Evolutionary conservation across 2,329 filamentous ascomycete species (phyloP).

Genomic region (Cladosporium sp.): DNA sequence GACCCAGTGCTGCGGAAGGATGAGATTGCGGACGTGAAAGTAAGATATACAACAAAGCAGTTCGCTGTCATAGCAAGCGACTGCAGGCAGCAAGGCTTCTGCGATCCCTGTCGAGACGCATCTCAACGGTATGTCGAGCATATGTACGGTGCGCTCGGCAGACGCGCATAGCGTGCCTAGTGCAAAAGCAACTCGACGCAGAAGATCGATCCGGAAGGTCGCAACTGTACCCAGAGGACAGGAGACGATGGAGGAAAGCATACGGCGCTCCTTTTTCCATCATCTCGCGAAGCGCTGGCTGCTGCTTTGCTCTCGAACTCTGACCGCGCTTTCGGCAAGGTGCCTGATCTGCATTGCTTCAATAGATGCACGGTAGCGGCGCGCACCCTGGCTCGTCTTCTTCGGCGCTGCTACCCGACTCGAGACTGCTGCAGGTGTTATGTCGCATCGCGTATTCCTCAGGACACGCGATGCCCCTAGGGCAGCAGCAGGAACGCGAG

Average conservation of each 20-base stretch:
- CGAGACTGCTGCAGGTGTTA: neutral
- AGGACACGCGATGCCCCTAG: neutral
- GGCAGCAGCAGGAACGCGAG: neutral
- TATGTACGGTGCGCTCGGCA: constrained; percentile 1
- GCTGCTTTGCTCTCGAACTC: neutral
- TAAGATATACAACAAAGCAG: neutral
- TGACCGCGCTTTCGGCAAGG: constrained; percentile 9
- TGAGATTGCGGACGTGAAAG: neutral
- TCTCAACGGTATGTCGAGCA: constrained; percentile 8
- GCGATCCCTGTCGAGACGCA: neutral
- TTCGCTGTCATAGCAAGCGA: neutral
- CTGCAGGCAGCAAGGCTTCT: neutral
- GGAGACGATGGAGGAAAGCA: constrained; percentile 7
- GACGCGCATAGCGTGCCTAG: constrained; percentile 6
- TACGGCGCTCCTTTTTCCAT: neutral
- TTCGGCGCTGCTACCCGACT: constrained; percentile 18
- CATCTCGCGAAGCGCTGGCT: neutral
- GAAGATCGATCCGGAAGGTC: constrained; percentile 11
- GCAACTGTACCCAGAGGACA: neutral
- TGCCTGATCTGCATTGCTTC: constrained; percentile 15
- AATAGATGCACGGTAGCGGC: constrained; percentile 13
- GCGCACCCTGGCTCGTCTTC: neutral
- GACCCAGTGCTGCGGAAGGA: constrained; percentile 3
- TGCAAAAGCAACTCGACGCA: neutral
- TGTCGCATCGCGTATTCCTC: neutral